Conservation (phyloP, 352 stramenopile species). For the Phytophthora cactorum region DNA sequence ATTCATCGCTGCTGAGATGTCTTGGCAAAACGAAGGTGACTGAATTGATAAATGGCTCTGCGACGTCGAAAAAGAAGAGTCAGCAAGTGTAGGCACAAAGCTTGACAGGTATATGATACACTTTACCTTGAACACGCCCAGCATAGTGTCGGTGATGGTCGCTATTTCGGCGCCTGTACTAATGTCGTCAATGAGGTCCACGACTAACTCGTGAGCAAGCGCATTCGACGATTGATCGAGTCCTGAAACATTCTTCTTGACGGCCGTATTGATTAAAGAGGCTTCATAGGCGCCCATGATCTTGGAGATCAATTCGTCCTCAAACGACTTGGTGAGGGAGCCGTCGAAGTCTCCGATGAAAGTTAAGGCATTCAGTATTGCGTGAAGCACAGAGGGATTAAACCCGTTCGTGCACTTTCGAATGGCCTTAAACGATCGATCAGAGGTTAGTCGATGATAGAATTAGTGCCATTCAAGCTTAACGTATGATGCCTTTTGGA, state of each 20-base stretch:
- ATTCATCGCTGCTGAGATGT: slow-evolving; percentile 53
- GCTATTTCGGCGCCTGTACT: slow-evolving; percentile 71
- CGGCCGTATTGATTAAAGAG: slow-evolving; percentile 30
- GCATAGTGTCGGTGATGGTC: slow-evolving; percentile 64
- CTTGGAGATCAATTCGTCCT: slow-evolving; percentile 76
- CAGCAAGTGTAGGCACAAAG: neutral
- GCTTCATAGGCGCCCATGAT: slow-evolving; percentile 77
- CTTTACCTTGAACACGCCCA: slow-evolving; percentile 80
- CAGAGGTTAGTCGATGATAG: neutral
- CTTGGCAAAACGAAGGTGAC: slow-evolving; percentile 61
- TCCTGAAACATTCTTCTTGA: neutral
- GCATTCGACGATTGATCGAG: slow-evolving; percentile 28
- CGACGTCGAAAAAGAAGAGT: neutral
- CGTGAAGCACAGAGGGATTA: slow-evolving; percentile 60
- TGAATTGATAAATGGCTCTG: slow-evolving; percentile 83
- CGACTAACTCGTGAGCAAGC: slow-evolving; percentile 51
- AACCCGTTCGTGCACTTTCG: slow-evolving; percentile 49
- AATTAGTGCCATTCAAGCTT: neutral
- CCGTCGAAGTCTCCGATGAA: slow-evolving; percentile 84
- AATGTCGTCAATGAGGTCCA: slow-evolving; percentile 64
- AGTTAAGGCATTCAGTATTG: slow-evolving; percentile 68
- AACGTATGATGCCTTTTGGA: slow-evolving; percentile 54
- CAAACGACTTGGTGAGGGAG: slow-evolving; percentile 61
- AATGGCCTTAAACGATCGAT: slow-evolving; percentile 47
- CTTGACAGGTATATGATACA: neutral